phyloP scores from a whole-genome alignment of 2,329 filamentous ascomycete genomes.

The Keithomyces neogunnii region DNA sequence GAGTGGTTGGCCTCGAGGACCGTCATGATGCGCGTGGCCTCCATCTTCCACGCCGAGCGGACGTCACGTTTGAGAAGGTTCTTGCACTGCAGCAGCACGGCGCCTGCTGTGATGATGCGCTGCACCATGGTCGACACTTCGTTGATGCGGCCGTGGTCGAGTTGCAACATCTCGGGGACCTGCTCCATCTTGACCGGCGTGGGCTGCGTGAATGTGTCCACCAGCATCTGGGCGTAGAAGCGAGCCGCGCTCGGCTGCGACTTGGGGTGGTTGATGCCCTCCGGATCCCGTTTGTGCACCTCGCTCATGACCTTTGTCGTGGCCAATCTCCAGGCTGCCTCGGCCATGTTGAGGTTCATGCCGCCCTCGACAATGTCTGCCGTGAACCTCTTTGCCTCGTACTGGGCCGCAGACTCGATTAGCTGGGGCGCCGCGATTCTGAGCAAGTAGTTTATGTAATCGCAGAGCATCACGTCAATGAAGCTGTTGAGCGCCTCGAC shows the following conservation, averaged over 20 bases:
- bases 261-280: conserved; percentile 52
- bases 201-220: conserved; percentile 65
- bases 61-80: conserved; percentile 77
- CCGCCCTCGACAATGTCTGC: conserved; percentile 51
- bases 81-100: conserved; percentile 71
- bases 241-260: conserved; percentile 58
- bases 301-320: conserved; percentile 58
- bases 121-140: conserved; percentile 28
- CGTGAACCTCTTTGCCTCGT: conserved; percentile 66
- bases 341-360: conserved; percentile 50
- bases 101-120: conserved; percentile 63
- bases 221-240: conserved; percentile 67
- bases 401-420: conserved; percentile 60
- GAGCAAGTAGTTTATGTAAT: conserved; percentile 76
- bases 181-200: conserved; percentile 43
- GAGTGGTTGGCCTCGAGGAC: conserved; percentile 53
- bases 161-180: conserved; percentile 64
- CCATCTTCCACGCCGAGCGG: conserved; percentile 66
- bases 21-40: conserved; percentile 62
- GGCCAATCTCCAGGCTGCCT: conserved; percentile 57
- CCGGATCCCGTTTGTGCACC: conserved; percentile 58
- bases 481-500: conserved; percentile 67
- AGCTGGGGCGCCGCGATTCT: conserved; percentile 63
- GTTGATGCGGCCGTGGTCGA: conserved; percentile 57
- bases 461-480: conserved; percentile 69